phyloP scores from a whole-genome alignment of 768 basidiomycete genomes.

The Neoboletus brunneissimus region DNA sequence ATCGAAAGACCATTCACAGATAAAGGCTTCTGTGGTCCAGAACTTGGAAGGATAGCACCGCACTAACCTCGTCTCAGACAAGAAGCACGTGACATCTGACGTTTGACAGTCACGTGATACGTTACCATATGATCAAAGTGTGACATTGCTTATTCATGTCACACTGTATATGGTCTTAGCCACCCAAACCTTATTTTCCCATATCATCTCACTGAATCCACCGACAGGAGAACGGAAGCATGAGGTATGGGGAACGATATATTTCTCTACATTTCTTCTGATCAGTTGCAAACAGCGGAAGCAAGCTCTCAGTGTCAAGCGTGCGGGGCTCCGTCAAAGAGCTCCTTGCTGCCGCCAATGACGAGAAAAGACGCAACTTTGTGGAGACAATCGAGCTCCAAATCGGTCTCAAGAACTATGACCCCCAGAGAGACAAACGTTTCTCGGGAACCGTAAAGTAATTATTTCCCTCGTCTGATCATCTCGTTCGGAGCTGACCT shows the following conservation, averaged over 20 bases:
- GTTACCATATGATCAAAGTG: neutral
- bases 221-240: slow-evolving; percentile 25
- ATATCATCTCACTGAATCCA: slow-evolving; percentile 25
- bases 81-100: slow-evolving; percentile 13
- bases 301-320: slow-evolving; percentile 98
- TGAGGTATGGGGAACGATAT: slow-evolving; percentile 25
- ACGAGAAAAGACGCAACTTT: slow-evolving; percentile 91
- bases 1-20: slow-evolving; percentile 11
- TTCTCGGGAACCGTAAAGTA: slow-evolving; percentile 99
- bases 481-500: neutral
- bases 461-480: slow-evolving; percentile 16
- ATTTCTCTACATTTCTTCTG: neutral
- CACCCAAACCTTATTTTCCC: slow-evolving; percentile 31
- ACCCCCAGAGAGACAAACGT: slow-evolving; percentile 99
- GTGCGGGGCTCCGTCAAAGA: slow-evolving; percentile 98
- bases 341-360: slow-evolving; percentile 76
- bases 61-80: slow-evolving; percentile 11
- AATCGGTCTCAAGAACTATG: slow-evolving; percentile 98
- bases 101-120: slow-evolving; percentile 16
- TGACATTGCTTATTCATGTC: slow-evolving; percentile 29
- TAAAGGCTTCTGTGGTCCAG: slow-evolving; percentile 1
- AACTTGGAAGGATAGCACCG: neutral
- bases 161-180: slow-evolving; percentile 35
- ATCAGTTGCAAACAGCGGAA: slow-evolving; percentile 30
- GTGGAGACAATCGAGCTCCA: slow-evolving; percentile 96